Conservation (phyloP, 1,284 basidiomycete species). For the Ustilago shanxiensis region DNA sequence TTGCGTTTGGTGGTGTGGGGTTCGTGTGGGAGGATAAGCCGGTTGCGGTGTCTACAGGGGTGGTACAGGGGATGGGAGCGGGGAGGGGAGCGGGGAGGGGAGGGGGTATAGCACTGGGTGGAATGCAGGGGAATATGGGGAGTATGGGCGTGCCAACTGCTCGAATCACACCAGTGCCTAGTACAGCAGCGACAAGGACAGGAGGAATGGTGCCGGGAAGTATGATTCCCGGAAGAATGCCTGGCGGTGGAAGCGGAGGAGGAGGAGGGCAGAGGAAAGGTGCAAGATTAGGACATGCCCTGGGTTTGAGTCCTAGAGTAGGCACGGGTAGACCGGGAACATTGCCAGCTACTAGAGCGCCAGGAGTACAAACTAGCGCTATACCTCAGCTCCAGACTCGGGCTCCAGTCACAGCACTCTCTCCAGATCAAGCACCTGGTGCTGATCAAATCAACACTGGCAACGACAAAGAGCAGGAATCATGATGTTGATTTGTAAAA, state of each 20-base stretch:
- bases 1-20: slow-evolving; percentile 78
- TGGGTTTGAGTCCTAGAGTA: slow-evolving; percentile 12
- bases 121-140: slow-evolving; percentile 30
- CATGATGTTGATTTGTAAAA: neutral
- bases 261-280: neutral
- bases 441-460: neutral
- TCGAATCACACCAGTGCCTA: slow-evolving; percentile 1
- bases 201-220: neutral
- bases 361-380: neutral
- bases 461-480: neutral
- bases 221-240: neutral
- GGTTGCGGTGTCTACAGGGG: neutral
- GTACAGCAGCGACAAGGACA: neutral
- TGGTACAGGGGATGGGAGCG: neutral
- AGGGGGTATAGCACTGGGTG: slow-evolving; percentile 31
- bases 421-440: neutral
- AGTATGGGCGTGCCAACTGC: slow-evolving; percentile 45
- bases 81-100: neutral
- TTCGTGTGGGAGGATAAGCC: slow-evolving; percentile 31
- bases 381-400: slow-evolving; percentile 7
- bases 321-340: neutral
- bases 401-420: slow-evolving; percentile 1
- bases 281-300: slow-evolving; percentile 10
- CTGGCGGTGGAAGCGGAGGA: neutral
- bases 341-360: neutral